These are phyloP conservation scores for Wickerhamomyces rabaulensis DNA, from an alignment of 805 yeast species.

Conservation along the genomic window DNA sequence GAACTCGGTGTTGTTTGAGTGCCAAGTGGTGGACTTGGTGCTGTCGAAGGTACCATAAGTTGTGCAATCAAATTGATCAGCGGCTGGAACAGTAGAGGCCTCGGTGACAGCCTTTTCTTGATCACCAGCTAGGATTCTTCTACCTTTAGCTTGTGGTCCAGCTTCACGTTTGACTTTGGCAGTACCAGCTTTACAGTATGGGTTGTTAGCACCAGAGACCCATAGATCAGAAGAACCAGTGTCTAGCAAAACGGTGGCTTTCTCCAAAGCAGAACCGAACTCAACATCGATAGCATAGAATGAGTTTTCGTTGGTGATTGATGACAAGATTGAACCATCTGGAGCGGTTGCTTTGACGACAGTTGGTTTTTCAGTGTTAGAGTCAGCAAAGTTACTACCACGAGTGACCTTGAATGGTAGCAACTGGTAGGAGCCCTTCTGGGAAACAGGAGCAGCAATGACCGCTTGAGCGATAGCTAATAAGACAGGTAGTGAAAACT, in stretches of 20 bases:
- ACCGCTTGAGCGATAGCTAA: too few relatives aligned
- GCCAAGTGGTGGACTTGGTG: conserved; percentile 19
- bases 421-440: too few relatives aligned
- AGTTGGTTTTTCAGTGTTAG: too few relatives aligned
- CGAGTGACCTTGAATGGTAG: too few relatives aligned
- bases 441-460: too few relatives aligned
- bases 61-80: conserved; percentile 29
- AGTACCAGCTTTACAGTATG: conserved; percentile 18
- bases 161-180: background rate
- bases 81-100: background rate
- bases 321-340: background rate
- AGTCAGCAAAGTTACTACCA: too few relatives aligned
- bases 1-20: conserved; percentile 26
- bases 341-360: too few relatives aligned
- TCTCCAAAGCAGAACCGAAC: conserved; percentile 12
- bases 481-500: too few relatives aligned
- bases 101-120: background rate
- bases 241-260: conserved; percentile 26
- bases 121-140: background rate
- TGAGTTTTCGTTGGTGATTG: conserved; percentile 2
- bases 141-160: background rate
- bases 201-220: conserved; percentile 25
- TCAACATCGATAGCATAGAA: conserved; percentile 10
- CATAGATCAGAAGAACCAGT: conserved; percentile 33
- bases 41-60: conserved; percentile 24